These are phyloP conservation scores for Citrus cavaleriei DNA, from an alignment of 345 rosid genomes.

Conservation along the genomic window DNA sequence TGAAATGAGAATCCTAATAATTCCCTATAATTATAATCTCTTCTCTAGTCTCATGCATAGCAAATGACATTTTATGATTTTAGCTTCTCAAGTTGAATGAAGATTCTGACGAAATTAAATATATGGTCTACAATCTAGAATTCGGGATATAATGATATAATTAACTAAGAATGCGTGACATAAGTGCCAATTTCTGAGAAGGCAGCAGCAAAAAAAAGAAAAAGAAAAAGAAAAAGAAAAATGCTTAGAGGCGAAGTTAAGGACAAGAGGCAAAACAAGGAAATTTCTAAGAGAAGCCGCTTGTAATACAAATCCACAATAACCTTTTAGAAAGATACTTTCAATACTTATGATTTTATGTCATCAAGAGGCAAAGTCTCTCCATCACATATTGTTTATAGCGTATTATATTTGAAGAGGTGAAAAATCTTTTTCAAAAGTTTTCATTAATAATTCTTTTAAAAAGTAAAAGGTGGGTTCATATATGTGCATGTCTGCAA, in stretches of 20 bases:
- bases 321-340: conserved; percentile 9
- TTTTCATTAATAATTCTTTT: conserved; percentile 21
- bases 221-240: neutral
- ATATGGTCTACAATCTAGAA: neutral
- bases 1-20: neutral
- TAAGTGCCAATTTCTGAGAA: neutral
- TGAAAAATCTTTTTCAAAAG: neutral
- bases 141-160: neutral
- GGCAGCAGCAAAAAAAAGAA: neutral
- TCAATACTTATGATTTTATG: neutral
- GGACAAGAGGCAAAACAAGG: conserved; percentile 6
- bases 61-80: too few relatives aligned
- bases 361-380: conserved; percentile 33
- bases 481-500: conserved; percentile 10
- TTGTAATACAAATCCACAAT: neutral
- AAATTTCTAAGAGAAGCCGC: conserved; percentile 1
- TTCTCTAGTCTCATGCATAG: neutral
- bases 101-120: neutral
- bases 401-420: neutral
- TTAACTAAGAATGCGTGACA: neutral
- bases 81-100: neutral
- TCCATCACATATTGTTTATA: neutral
- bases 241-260: conserved; percentile 18
- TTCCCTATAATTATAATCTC: neutral
- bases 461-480: conserved; percentile 43